Evolutionary conservation across 805 yeast genomes (phyloP), one percentile per base, ranked within the genome.

Genomic region (Candida loeiensis): DNA sequence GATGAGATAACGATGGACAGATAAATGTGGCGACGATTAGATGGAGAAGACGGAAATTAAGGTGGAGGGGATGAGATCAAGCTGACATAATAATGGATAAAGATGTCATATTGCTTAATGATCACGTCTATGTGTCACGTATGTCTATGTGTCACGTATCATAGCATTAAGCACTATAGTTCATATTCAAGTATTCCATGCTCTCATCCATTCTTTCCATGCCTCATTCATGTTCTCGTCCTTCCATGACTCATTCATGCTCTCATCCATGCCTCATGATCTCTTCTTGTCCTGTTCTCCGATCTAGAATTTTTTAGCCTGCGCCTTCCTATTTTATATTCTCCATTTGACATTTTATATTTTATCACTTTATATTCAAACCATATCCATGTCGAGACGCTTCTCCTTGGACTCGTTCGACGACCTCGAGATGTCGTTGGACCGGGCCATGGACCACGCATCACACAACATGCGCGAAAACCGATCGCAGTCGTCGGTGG

Each of bases 381-480:
- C 24, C 24, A 6, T 11, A 6, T 25, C n/a, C 31, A 32, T 27
- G 31, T 27, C 31, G 17, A 40, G 25, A 30, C 41, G 50, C 20
- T 49, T 35, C 35, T 47, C 50, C 17, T 36, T 47, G 18, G 48
- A 45, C 26, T 66, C 78, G 9, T 71, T 81, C 50, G 88, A 82
- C 49, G 74, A 76, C 47, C 76, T 83, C 53, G 88, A 82, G 54
- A 71, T 69, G 46, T 78, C 84, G 8, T 64, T 81, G 43, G 85
- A 80, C 50, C 77, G 77, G 35, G 91, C 88, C 1, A 63, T 83
- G 47, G 77, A 77, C 44, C 64, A 59, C 52, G 68, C 66, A 48
- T 51, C 79, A 61, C 57, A 69, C 67, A 48, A 69, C 62, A 50
- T 62, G 26, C 40, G 64, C 53, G 49, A 65, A 54, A 37, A 49